A percentile compares a stretch with the other conserved stretches of the same genome.
phyloP scores from a whole-genome alignment of 352 stramenopile species.

The Globisporangium okanoganense region DNA sequence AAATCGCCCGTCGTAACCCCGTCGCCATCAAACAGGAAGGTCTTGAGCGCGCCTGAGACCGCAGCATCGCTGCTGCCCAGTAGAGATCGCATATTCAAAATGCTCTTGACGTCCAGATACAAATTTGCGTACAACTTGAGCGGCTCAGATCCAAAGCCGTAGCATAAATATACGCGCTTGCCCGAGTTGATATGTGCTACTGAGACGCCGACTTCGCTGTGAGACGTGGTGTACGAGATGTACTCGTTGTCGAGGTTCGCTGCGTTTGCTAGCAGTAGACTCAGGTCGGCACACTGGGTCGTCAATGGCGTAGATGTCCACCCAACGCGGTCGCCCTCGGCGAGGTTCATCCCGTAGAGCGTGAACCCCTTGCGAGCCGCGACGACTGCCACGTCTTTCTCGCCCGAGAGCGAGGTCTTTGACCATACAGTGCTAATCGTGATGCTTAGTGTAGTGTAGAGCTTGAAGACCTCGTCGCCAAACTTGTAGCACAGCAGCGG shows the following conservation, averaged over 20 bases:
- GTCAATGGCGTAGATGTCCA: slow-evolving; percentile 36
- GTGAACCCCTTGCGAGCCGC: slow-evolving; percentile 41
- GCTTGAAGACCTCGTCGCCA: slow-evolving; percentile 45
- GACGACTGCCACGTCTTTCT: slow-evolving; percentile 49
- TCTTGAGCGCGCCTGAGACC: slow-evolving; percentile 44
- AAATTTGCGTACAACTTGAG: slow-evolving; percentile 41
- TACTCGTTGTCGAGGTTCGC: slow-evolving; percentile 39
- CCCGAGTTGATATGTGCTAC: slow-evolving; percentile 47
- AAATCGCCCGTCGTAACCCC: slow-evolving; percentile 52
- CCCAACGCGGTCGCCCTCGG: slow-evolving; percentile 36
- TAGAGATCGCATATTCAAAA: slow-evolving; percentile 46
- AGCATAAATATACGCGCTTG: slow-evolving; percentile 54
- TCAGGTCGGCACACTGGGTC: slow-evolving; percentile 30
- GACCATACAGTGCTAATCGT: slow-evolving; percentile 43
- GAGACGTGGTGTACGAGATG: slow-evolving; percentile 32
- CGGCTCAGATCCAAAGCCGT: slow-evolving; percentile 56
- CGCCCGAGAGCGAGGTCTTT: slow-evolving; percentile 32
- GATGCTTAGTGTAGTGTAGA: slow-evolving; percentile 46
- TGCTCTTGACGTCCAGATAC: slow-evolving; percentile 60
- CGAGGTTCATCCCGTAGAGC: slow-evolving; percentile 44
- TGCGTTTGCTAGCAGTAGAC: slow-evolving; percentile 27
- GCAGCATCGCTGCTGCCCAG: slow-evolving; percentile 35
- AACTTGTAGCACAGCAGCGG: slow-evolving; percentile 69
- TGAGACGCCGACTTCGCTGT: slow-evolving; percentile 30
- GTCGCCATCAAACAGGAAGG: slow-evolving; percentile 63